Evolutionary conservation across 2,329 filamentous ascomycete genomes (phyloP), one percentile per base, ranked within the genome.

Genomic region (Elsinoe perseae): DNA sequence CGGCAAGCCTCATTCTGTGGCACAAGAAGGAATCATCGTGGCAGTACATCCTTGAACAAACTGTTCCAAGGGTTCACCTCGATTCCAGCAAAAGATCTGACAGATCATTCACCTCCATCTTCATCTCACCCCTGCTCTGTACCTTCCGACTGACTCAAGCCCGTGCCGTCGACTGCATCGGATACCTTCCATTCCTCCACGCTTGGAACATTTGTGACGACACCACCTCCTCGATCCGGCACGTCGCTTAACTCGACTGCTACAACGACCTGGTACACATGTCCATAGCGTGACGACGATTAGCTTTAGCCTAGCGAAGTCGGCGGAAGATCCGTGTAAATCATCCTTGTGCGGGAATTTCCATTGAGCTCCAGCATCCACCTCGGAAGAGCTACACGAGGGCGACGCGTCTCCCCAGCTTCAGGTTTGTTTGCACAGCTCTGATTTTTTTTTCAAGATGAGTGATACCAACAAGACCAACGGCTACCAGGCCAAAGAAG

Each of bases 401-500:
- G 40, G 40, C 12, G 21, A 52, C 48, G 48, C 48, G 48, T 52
- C 48, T 50, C 48, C 48, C 48, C 32, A 34, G 48, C 48, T 52
- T 32, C 20, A 52, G 28, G n/a, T 38, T 3, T 36, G 30, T 36
- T 52, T 12, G 20, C 18, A 10, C 32, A 9, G 25, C 28, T 28
- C 12, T 21, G 28, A 28, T 27, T 34, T 23, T 50, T 36, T 20
- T 46, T 52, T 23, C 36, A 54, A 56, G 18, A 62, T 62, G 61
- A 61, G 64, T 10, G 57, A 63, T 52, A 72, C 72, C 56, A 68
- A 73, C 61, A 63, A 73, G 57, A 69, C 61, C 54, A 77, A 78
- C 61, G 75, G 74, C 12, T 78, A 78, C 61, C 70, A 71, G 58
- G 65, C 69, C 56, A 73, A 78, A 63, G 73, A 75, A 64, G 69